phyloP scores from a whole-genome alignment of 257 asterid genomes.

The Capsicum chinense region DNA sequence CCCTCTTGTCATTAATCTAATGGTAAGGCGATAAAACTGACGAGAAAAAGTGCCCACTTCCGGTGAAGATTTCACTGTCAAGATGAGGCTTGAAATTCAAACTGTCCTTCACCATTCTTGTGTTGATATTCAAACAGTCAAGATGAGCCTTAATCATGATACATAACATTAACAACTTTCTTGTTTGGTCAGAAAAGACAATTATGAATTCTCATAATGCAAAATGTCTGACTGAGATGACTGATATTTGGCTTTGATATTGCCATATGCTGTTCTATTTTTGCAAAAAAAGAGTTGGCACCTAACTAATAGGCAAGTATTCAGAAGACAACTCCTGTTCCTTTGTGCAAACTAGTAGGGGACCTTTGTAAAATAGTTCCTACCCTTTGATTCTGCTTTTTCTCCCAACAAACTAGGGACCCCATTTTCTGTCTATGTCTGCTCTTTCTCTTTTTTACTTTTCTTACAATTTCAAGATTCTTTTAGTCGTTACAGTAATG shows the following conservation, averaged over 20 bases:
- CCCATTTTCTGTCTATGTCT: neutral
- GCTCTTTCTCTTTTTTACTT: constrained; percentile 6
- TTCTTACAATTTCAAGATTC: neutral
- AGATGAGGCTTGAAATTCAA: constrained; percentile 1
- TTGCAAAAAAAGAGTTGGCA: neutral
- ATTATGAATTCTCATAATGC: neutral
- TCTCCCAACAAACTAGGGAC: constrained; percentile 24
- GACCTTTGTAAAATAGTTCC: constrained; percentile 17
- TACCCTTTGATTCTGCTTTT: constrained; percentile 7
- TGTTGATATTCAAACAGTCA: neutral
- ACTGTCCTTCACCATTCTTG: neutral
- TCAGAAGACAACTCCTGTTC: constrained; percentile 17
- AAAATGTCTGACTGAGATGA: neutral
- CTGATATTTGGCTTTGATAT: neutral
- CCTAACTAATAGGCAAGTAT: neutral
- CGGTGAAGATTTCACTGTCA: neutral
- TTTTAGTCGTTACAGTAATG: neutral
- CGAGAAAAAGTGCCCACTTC: neutral
- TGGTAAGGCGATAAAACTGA: constrained; percentile 1
- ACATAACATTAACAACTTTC: neutral
- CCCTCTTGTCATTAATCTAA: neutral
- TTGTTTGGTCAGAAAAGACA: constrained; percentile 11
- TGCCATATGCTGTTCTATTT: constrained; percentile 24
- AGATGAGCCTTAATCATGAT: neutral
- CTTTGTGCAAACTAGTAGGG: constrained; percentile 25